phyloP scores from a whole-genome alignment of 225 moss, liverwort and hornwort species.

The Bryoerythrophyllum caledonicum region DNA sequence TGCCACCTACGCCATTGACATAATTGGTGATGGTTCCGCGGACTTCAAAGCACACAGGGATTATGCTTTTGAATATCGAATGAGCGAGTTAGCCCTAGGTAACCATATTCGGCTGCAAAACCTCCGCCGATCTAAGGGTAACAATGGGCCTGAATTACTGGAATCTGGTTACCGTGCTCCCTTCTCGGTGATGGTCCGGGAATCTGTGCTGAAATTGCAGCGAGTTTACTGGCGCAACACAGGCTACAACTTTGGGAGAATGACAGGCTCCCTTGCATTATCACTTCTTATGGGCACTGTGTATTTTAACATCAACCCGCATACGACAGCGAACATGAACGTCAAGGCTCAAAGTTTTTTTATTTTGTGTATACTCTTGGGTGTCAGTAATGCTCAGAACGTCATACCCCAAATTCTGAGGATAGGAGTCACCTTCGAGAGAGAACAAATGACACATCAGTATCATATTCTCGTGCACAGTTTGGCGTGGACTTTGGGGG shows the following conservation, averaged over 20 bases:
- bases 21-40: conserved; percentile 75
- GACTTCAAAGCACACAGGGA: conserved; percentile 63
- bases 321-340: conserved; percentile 54
- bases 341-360: conserved; percentile 64
- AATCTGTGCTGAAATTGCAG: conserved; percentile 53
- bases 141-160: conserved; percentile 56
- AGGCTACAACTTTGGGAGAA: conserved; percentile 78
- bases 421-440: conserved; percentile 22
- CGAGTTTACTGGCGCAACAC: conserved; percentile 83
- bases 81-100: conserved; percentile 78
- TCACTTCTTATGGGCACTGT: conserved; percentile 75
- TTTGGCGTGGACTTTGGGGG: conserved; percentile 60
- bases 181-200: conserved; percentile 34
- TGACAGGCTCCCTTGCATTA: conserved; percentile 49
- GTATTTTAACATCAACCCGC: conserved; percentile 63
- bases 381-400: conserved; percentile 68
- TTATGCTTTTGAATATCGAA: conserved; percentile 94
- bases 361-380: conserved; percentile 67
- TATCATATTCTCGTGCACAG: conserved; percentile 51
- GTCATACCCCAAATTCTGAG: conserved; percentile 68
- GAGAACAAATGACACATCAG: conserved; percentile 56
- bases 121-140: conserved; percentile 71
- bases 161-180: conserved; percentile 59
- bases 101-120: conserved; percentile 88
- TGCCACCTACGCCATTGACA: conserved; percentile 53